Base-by-base conservation (phyloP, 2,329 filamentous ascomycete species). In the Pestalotiopsis sp. region DNA sequence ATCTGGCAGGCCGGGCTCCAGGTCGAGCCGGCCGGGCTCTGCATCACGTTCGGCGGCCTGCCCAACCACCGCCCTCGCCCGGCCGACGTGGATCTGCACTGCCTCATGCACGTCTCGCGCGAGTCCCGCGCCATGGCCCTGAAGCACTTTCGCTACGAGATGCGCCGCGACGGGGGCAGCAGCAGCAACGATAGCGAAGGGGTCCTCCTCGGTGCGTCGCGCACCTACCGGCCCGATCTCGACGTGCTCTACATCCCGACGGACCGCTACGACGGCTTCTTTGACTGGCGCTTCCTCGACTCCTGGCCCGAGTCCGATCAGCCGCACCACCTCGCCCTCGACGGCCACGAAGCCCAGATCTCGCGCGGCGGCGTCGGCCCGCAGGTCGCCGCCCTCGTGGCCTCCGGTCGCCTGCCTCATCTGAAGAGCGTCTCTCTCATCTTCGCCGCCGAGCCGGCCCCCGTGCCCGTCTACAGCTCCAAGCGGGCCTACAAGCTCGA, bases 31-130 rank as follows among this genome's bases (percentile, higher is more conserved):
- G 12, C 31, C 27, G 59, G 59, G 13, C 59, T 62, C 31, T 62
- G 59, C 59, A 62, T 62, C 31, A 62, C 36, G 12, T 62, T 39
- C 27, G 36, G 59, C 59, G 36, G 27, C 59, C 27, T 20, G 13
- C 27, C 59, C 27, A 62, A 62, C 59, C 31, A 36, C 27, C 36
- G n/a, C 25, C 59, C 59, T 3, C 59, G 25, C 27, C 36, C 36
- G 59, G 59, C 59, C n/a, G 59, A 62, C 31, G 59, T 62, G 25
- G 59, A 62, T 20, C 59, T 62, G 17, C 59, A 62, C 59, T 20
- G n/a, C 27, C 27, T 62, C 14, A 62, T 62, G 59, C 59, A 62
- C 31, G 59, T 62, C 13, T 62, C 25, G n/a, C 59, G 36, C 20
- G 59, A 62, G 27, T 38, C 27, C 31, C 59, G 59, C 13, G 25